phyloP scores from a whole-genome alignment of 31 red algal species.

The Odonthalia washingtoniensis region DNA sequence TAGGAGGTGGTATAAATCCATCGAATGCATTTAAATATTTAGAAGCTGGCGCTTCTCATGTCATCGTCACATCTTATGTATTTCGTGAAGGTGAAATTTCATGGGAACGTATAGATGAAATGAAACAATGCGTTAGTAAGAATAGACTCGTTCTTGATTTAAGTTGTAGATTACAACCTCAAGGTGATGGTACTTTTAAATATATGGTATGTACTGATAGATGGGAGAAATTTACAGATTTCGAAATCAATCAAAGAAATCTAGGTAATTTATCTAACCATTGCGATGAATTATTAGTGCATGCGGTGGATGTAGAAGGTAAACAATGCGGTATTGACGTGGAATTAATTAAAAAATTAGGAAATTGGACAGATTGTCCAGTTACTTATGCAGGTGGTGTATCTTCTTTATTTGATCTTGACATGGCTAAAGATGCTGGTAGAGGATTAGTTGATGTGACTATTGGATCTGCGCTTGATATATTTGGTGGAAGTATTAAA shows the following conservation, averaged over 20 bases:
- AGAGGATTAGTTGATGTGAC: slow-evolving; percentile 90
- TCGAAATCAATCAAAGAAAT: slow-evolving; percentile 55
- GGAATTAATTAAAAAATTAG: slow-evolving; percentile 67
- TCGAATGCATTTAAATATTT: slow-evolving; percentile 66
- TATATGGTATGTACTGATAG: slow-evolving; percentile 94
- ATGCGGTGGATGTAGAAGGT: slow-evolving; percentile 96
- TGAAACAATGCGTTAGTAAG: slow-evolving; percentile 63
- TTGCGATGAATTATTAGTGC: slow-evolving; percentile 97
- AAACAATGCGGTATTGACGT: slow-evolving; percentile 83
- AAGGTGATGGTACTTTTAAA: too few species aligned
- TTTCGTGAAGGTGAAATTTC: slow-evolving; percentile 78
- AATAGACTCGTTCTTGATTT: slow-evolving; percentile 92
- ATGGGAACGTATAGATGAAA: slow-evolving; percentile 69
- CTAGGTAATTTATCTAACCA: slow-evolving; percentile 58
- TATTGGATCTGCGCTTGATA: slow-evolving; percentile 91
- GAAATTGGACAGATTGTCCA: slow-evolving; percentile 61
- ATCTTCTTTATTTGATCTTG: slow-evolving; percentile 71
- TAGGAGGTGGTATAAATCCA: slow-evolving; percentile 91
- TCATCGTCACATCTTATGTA: slow-evolving; percentile 98
- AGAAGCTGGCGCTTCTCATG: slow-evolving; percentile 88
- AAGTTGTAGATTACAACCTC: slow-evolving; percentile 67
- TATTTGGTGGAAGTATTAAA: slow-evolving; percentile 87
- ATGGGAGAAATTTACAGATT: slow-evolving; percentile 86
- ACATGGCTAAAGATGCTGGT: slow-evolving; percentile 63
- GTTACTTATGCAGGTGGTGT: slow-evolving; percentile 96